Percentiles rank a stretch among this genome's conserved stretches.
Conservation (phyloP, 2,329 filamentous ascomycete genomes). For the Cryphonectria carpinicola region DNA sequence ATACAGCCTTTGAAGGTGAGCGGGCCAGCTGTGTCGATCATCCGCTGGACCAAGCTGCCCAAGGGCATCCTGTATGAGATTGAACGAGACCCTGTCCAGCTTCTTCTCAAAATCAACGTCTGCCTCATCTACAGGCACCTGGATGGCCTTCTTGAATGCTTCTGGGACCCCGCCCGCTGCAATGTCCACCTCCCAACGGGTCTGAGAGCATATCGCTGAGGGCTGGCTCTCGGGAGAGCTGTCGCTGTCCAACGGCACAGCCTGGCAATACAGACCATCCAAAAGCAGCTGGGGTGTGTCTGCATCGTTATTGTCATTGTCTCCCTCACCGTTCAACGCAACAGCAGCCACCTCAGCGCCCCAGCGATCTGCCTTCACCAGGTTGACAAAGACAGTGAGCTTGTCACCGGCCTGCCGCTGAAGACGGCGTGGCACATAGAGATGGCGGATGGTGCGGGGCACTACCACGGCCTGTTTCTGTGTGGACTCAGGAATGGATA, state of each 20-base stretch:
- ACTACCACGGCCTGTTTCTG: neutral
- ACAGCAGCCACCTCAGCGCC: neutral
- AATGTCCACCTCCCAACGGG: constrained; percentile 21
- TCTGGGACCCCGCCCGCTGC: neutral
- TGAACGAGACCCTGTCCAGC: constrained; percentile 22
- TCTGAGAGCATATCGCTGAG: constrained; percentile 2
- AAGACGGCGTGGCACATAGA: neutral
- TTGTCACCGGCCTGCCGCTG: neutral
- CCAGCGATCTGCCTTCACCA: neutral
- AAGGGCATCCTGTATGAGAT: constrained; percentile 11
- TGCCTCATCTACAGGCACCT: neutral
- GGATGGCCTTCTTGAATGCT: neutral
- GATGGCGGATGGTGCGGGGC: constrained; percentile 7
- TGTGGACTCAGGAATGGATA: constrained; percentile 15
- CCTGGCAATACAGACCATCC: constrained; percentile 15
- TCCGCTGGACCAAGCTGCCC: neutral
- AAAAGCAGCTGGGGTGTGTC: neutral
- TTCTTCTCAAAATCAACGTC: constrained; percentile 8
- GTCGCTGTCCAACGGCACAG: constrained; percentile 5
- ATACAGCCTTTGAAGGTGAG: constrained; percentile 1
- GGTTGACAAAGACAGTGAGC: neutral
- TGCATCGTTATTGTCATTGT: neutral
- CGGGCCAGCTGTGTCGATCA: neutral
- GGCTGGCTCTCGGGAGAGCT: neutral
- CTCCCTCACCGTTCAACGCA: neutral